Conservation (phyloP, 169 alveolate species). For the Eimeria brunetti region DNA sequence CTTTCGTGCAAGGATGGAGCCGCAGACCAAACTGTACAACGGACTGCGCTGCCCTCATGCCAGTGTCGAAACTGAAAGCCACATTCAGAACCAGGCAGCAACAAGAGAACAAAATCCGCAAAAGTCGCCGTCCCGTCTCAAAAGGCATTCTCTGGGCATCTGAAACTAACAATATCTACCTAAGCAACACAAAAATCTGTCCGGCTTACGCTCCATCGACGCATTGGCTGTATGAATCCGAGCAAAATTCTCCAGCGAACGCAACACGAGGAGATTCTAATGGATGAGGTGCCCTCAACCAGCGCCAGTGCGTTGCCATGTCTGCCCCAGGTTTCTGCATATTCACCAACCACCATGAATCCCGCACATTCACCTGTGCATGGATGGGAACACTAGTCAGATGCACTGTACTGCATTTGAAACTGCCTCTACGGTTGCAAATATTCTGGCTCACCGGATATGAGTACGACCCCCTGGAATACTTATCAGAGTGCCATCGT, state of each 20-base stretch:
- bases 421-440: background rate
- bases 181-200: background rate
- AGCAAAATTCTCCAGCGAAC: constrained; percentile 78
- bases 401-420: background rate
- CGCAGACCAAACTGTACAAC: constrained; percentile 73
- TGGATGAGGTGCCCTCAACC: constrained; percentile 80
- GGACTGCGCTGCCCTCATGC: constrained; percentile 76
- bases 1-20: constrained; percentile 62
- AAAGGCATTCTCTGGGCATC: background rate
- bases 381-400: constrained; percentile 11
- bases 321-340: constrained; percentile 62
- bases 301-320: constrained; percentile 71
- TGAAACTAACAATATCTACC: background rate
- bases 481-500: constrained; percentile 76
- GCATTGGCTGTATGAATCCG: constrained; percentile 74
- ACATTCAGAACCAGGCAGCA: background rate
- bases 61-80: constrained; percentile 56
- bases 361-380: background rate
- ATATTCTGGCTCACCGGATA: constrained; percentile 56
- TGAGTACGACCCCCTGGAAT: constrained; percentile 75
- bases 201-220: constrained; percentile 79
- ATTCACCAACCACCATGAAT: background rate
- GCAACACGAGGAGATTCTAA: constrained; percentile 75
- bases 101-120: background rate
- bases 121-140: background rate